phyloP scores from a whole-genome alignment of 768 basidiomycete genomes.

The Tylopilus balloui region DNA sequence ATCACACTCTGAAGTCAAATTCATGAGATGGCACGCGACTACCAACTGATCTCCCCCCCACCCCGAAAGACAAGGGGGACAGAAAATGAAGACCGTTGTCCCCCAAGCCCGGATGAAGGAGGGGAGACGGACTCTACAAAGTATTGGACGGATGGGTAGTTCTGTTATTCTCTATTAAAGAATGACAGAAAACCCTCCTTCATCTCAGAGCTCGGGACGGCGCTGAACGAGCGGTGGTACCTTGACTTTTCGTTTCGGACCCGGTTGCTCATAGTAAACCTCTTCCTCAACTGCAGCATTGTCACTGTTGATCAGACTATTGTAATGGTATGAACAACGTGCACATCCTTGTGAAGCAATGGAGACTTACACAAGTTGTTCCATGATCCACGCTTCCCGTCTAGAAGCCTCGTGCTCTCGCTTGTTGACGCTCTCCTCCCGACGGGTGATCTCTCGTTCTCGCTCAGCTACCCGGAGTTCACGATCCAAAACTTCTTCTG shows the following conservation, averaged over 20 bases:
- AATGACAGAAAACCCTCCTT: conserved; percentile 61
- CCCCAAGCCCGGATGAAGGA: conserved; percentile 92
- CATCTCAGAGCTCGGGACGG: conserved; percentile 93
- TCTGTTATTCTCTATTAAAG: conserved; percentile 27
- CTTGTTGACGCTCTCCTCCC: conserved; percentile 81
- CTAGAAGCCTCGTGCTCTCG: conserved; percentile 83
- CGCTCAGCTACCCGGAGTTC: conserved; percentile 82
- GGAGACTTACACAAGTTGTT: conserved; percentile 73
- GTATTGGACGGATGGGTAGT: conserved; percentile 33
- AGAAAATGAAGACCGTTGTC: conserved; percentile 62
- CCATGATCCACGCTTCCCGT: conserved; percentile 90
- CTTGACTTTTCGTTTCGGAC: conserved; percentile 77
- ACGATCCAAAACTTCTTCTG: conserved; percentile 79
- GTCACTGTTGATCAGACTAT: conserved; percentile 69
- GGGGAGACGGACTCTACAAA: conserved; percentile 74
- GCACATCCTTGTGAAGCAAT: neutral
- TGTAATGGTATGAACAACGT: conserved; percentile 5
- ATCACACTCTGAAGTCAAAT: conserved; percentile 29
- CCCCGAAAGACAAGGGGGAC: conserved; percentile 67
- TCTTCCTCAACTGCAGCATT: conserved; percentile 71
- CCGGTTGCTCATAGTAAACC: conserved; percentile 68
- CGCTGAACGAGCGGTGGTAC: conserved; percentile 80
- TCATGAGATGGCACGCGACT: conserved; percentile 17
- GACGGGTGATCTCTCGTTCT: conserved; percentile 80
- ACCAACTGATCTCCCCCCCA: conserved; percentile 37